A percentile compares a stretch with the other conserved stretches of the same genome.
These are phyloP conservation scores for Bolboschoenus planiculmis DNA, from an alignment of 176 grass and related monocot genomes.

Conservation along the genomic window DNA sequence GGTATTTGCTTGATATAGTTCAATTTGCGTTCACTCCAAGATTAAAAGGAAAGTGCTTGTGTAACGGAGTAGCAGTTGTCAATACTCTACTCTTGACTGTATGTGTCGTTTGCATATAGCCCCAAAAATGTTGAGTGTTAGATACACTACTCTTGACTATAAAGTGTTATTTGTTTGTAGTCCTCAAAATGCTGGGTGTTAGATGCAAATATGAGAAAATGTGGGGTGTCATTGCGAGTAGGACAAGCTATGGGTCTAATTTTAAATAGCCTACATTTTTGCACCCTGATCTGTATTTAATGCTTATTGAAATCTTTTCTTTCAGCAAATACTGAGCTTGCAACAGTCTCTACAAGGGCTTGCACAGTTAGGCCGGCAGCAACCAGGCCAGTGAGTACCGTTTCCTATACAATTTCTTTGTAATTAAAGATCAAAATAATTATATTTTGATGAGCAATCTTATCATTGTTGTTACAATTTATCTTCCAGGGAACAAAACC, in stretches of 20 bases:
- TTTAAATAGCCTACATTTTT: not conserved
- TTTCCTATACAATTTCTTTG: not conserved
- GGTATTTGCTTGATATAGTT: not conserved
- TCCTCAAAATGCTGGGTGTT: not conserved
- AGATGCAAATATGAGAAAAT: not conserved
- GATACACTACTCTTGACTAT: not conserved
- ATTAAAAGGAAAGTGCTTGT: not conserved
- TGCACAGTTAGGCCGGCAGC: slow-evolving; percentile 53
- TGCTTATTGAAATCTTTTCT: not conserved
- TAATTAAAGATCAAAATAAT: not conserved
- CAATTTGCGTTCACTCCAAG: not conserved
- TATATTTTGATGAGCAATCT: not conserved
- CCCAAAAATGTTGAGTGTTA: not conserved
- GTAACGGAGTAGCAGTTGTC: not conserved
- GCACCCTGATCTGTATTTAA: not conserved
- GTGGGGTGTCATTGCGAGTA: not conserved
- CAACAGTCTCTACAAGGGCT: slow-evolving; percentile 54
- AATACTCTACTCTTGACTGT: not conserved
- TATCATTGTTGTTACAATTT: slow-evolving; percentile 16
- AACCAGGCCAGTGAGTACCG: slow-evolving; percentile 65
- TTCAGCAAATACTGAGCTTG: slow-evolving; percentile 80
- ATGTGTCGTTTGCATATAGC: not conserved
- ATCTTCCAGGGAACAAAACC: slow-evolving; percentile 58
- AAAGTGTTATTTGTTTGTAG: not conserved
- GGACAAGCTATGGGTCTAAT: not conserved